Percentiles rank a stretch among this genome's conserved stretches.
phyloP scores from a whole-genome alignment of 2,329 filamentous ascomycete genomes.

The Trichoderma pleuroti region DNA sequence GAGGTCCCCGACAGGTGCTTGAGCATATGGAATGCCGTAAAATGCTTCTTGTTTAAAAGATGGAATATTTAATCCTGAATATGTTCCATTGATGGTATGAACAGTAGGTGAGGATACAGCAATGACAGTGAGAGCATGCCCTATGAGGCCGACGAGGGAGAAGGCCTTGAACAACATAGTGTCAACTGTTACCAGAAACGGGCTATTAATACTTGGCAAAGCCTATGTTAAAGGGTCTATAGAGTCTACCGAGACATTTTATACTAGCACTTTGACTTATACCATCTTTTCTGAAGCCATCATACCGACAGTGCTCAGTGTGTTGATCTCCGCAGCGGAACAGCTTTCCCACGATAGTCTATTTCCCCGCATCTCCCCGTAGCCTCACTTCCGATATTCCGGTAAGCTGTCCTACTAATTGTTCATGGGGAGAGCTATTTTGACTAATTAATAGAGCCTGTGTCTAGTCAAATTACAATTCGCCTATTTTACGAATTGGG shows the following conservation, averaged over 20 bases:
- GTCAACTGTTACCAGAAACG: neutral
- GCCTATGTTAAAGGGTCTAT: neutral
- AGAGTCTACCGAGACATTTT: neutral
- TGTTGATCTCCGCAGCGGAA: neutral
- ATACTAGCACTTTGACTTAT: neutral
- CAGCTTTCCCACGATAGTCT: neutral
- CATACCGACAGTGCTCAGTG: neutral
- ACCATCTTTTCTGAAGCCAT: neutral
- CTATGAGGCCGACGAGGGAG: neutral
- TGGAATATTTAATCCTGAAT: neutral
- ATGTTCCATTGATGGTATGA: neutral
- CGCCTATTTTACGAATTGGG: neutral
- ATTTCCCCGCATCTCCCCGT: slow-evolving; percentile 10
- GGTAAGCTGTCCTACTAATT: neutral
- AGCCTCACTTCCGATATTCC: neutral
- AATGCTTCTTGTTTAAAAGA: slow-evolving; percentile 6
- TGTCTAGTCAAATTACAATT: neutral
- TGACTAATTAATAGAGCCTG: neutral
- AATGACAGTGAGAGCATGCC: neutral
- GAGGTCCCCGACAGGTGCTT: neutral
- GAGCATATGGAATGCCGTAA: slow-evolving; percentile 2
- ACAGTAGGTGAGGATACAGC: neutral
- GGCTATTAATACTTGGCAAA: neutral
- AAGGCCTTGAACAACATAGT: neutral
- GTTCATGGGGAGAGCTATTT: neutral